Percentiles rank a stretch among this genome's conserved stretches.
Evolutionary conservation across 495 filamentous ascomycete species (phyloP).

Genomic region (Aspergillus taichungensis): DNA sequence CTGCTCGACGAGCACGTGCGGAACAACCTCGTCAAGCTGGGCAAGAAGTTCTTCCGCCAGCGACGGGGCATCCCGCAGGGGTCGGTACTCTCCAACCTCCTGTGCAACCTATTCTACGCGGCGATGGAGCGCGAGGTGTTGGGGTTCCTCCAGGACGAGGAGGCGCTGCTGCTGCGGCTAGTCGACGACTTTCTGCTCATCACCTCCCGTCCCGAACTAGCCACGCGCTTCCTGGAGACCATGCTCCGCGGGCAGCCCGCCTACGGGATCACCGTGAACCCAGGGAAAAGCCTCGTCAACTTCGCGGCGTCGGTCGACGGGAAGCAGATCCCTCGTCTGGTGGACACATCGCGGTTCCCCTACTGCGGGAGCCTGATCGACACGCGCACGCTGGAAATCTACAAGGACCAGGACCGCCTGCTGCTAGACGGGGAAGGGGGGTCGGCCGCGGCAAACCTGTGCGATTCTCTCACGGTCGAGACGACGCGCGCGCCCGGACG

Average conservation of each 20-base stretch:
- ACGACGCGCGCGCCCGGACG: slow-evolving; percentile 57
- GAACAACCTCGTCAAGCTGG: slow-evolving; percentile 78
- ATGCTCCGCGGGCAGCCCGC: slow-evolving; percentile 72
- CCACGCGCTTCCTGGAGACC: slow-evolving; percentile 57
- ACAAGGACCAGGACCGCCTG: slow-evolving; percentile 46
- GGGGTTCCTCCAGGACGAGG: slow-evolving; percentile 49
- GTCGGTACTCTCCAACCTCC: slow-evolving; percentile 70
- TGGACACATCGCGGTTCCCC: slow-evolving; percentile 53
- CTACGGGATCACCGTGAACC: slow-evolving; percentile 74
- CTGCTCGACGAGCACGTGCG: slow-evolving; percentile 69
- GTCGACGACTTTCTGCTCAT: slow-evolving; percentile 92
- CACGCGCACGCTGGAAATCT: slow-evolving; percentile 65
- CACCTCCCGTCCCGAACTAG: slow-evolving; percentile 56
- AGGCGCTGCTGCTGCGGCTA: slow-evolving; percentile 66
- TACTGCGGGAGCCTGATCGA: slow-evolving; percentile 82
- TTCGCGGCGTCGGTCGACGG: slow-evolving; percentile 60
- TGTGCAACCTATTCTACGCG: slow-evolving; percentile 94
- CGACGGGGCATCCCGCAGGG: slow-evolving; percentile 88
- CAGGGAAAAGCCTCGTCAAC: slow-evolving; percentile 75
- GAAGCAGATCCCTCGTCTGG: slow-evolving; percentile 40
- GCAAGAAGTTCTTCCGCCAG: slow-evolving; percentile 83
- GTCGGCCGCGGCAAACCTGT: slow-evolving; percentile 23
- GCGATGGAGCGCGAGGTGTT: slow-evolving; percentile 66
- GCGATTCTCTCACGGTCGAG: slow-evolving; percentile 70
- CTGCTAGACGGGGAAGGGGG: slow-evolving; percentile 40